phyloP scores from a whole-genome alignment of 306 rosid species.

The Vigna mungo region DNA sequence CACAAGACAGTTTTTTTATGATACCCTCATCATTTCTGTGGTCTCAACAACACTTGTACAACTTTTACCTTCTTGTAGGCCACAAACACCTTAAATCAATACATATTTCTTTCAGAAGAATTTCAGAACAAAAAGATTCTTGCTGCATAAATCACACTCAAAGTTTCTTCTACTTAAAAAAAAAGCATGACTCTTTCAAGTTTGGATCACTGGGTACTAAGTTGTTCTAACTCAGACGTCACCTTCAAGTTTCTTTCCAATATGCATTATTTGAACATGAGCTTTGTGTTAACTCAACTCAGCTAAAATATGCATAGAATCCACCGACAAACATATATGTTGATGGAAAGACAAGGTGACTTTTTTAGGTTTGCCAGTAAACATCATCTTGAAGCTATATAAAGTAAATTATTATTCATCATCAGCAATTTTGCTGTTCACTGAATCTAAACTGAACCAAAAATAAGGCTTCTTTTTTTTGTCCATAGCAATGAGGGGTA shows the following conservation, averaged over 20 bases:
- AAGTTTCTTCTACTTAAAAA: conserved; percentile 7
- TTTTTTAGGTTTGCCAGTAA: conserved; percentile 33
- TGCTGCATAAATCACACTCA: background rate
- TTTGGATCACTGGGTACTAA: no score
- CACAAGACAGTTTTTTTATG: background rate
- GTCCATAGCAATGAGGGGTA: conserved; percentile 3
- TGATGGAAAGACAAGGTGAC: conserved; percentile 18
- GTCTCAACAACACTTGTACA: background rate
- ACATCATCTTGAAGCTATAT: conserved; percentile 41
- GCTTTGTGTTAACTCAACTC: no score
- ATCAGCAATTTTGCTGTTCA: conserved; percentile 11
- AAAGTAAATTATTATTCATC: conserved; percentile 29
- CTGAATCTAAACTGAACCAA: conserved; percentile 25
- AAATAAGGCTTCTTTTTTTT: conserved; percentile 3
- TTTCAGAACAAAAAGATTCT: background rate
- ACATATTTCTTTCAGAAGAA: background rate
- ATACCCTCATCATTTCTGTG: conserved; percentile 17
- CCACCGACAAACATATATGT: conserved; percentile 35
- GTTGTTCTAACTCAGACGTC: no score
- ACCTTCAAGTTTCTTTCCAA: no score
- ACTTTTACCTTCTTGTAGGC: conserved; percentile 6
- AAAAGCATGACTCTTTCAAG: no score
- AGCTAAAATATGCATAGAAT: background rate
- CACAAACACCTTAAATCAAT: background rate
- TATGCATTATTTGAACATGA: no score